Conservation (phyloP, 1,284 basidiomycete genomes). For the Coriolopsis trogii region DNA sequence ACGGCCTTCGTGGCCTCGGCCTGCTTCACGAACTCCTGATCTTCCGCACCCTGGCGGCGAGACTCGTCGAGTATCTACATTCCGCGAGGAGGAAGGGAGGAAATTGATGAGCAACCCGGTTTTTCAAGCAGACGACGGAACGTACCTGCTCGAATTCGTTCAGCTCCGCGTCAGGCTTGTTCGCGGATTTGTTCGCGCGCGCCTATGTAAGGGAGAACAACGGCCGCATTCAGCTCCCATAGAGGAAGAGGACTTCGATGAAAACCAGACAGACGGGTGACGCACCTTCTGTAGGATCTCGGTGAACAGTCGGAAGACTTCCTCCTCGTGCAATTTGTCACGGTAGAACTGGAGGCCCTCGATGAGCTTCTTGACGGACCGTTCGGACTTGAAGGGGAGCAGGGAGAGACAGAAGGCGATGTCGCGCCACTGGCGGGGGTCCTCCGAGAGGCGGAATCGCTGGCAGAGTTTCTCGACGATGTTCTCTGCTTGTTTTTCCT, state of each 20-base stretch:
- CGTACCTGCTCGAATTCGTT: slow-evolving; percentile 86
- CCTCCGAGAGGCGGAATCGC: slow-evolving; percentile 87
- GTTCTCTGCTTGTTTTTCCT: slow-evolving; percentile 95
- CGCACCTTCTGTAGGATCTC: slow-evolving; percentile 84
- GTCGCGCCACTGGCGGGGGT: slow-evolving; percentile 95
- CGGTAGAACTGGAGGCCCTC: slow-evolving; percentile 92
- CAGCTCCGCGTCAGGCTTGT: slow-evolving; percentile 87
- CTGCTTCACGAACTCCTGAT: slow-evolving; percentile 85
- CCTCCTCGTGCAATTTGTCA: slow-evolving; percentile 92
- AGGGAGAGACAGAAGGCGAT: slow-evolving; percentile 95
- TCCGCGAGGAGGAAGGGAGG: slow-evolving; percentile 5
- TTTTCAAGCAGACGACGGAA: slow-evolving; percentile 13
- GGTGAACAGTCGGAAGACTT: slow-evolving; percentile 82
- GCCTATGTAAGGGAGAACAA: slow-evolving; percentile 62
- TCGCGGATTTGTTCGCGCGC: slow-evolving; percentile 83
- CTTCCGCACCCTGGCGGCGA: slow-evolving; percentile 86
- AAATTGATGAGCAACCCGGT: slow-evolving; percentile 11
- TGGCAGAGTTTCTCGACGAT: slow-evolving; percentile 96
- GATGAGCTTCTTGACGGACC: slow-evolving; percentile 94
- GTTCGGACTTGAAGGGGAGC: slow-evolving; percentile 95
- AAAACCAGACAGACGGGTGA: neutral
- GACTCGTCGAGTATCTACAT: slow-evolving; percentile 81
- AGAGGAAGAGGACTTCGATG: neutral
- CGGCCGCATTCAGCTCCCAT: too few species aligned
- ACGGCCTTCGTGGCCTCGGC: slow-evolving; percentile 82